A percentile compares a stretch with the other conserved stretches of the same genome.
Conservation (phyloP, 1,139 yeast species). For the Taphrina betulina region DNA sequence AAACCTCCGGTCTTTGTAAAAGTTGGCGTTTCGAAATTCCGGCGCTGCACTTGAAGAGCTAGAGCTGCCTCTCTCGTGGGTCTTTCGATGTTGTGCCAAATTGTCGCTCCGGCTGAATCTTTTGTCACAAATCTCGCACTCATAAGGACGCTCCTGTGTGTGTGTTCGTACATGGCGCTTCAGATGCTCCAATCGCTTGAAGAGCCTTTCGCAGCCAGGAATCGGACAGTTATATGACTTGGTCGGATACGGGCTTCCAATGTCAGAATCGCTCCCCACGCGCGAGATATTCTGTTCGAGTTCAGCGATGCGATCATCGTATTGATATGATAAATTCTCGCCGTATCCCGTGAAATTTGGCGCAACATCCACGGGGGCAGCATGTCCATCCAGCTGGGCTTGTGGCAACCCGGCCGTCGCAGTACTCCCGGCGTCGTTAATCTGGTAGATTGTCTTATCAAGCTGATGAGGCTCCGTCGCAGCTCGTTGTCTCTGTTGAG, state of each 20-base stretch:
- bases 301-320: not conserved
- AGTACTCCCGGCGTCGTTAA: too few relatives aligned
- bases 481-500: not conserved
- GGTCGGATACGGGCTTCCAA: conserved; percentile 17
- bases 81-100: conserved; percentile 19
- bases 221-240: conserved; percentile 10
- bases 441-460: not conserved
- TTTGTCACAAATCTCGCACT: conserved; percentile 22
- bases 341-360: not conserved
- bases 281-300: not conserved
- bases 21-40: too few relatives aligned
- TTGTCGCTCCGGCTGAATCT: conserved; percentile 13
- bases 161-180: conserved; percentile 30
- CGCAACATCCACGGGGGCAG: too few relatives aligned
- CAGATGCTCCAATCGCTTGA: conserved; percentile 22
- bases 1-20: too few relatives aligned
- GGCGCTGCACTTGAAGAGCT: not conserved
- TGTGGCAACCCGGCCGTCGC: too few relatives aligned
- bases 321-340: not conserved
- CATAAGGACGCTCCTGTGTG: conserved; percentile 24
- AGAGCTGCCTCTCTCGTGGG: conserved; percentile 16
- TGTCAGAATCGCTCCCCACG: not conserved
- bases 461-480: conserved; percentile 1
- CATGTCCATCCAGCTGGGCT: too few relatives aligned
- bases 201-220: conserved; percentile 21